phyloP scores from a whole-genome alignment of 345 rosid species.

The Euphorbia tirucalli region DNA sequence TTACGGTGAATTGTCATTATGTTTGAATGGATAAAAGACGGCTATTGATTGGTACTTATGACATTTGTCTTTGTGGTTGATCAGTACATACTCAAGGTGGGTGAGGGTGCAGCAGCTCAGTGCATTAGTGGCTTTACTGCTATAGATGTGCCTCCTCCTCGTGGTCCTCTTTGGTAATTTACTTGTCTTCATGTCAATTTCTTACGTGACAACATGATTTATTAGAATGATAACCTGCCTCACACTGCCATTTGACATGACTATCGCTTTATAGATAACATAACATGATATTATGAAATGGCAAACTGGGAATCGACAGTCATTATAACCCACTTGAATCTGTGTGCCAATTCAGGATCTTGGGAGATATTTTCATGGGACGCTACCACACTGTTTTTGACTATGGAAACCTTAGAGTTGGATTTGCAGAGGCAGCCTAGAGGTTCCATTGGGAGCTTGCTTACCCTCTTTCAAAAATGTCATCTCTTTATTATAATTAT shows the following conservation, averaged over 20 bases:
- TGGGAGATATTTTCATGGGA: constrained; percentile 40
- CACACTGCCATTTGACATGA: too few relatives aligned
- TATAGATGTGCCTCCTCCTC: constrained; percentile 32
- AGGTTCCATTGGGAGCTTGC: too few relatives aligned
- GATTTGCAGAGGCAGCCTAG: constrained; percentile 33
- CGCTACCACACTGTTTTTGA: constrained; percentile 33
- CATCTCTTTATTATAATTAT: too few relatives aligned
- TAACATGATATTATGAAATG: too few relatives aligned
- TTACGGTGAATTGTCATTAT: neutral
- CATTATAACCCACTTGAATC: too few relatives aligned
- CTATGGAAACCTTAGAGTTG: constrained; percentile 26
- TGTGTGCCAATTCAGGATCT: constrained; percentile 32
- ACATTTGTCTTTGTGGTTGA: neutral
- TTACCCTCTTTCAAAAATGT: too few relatives aligned
- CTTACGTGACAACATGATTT: too few relatives aligned
- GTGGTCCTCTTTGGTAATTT: constrained; percentile 33
- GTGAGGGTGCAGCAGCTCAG: constrained; percentile 20
- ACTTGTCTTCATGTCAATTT: neutral
- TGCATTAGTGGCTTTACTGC: constrained; percentile 37
- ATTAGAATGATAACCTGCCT: too few relatives aligned
- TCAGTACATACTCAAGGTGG: constrained; percentile 34
- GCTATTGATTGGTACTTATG: constrained; percentile 3
- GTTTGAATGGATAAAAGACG: neutral
- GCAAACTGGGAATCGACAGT: too few relatives aligned
- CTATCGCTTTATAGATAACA: too few relatives aligned